Percentiles rank a stretch among this genome's conserved stretches.
Conservation (phyloP, 2,329 filamentous ascomycete species). For the Cadophora malorum region DNA sequence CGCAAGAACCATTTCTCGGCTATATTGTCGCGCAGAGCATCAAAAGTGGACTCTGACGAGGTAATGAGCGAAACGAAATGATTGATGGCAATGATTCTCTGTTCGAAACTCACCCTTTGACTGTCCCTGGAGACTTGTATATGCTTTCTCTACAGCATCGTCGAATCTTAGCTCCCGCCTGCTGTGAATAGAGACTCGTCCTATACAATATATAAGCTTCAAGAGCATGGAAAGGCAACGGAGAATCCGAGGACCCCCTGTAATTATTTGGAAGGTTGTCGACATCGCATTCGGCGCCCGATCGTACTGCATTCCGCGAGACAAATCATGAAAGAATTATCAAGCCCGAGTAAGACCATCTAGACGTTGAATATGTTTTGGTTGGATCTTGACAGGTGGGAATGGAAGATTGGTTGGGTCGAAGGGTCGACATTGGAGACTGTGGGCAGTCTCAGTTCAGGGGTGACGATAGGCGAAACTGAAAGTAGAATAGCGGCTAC, state of each 20-base stretch:
- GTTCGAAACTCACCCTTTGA: background rate
- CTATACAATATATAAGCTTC: background rate
- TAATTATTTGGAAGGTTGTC: background rate
- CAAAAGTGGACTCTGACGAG: background rate
- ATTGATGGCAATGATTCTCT: background rate
- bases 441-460: no score
- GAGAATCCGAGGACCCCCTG: background rate
- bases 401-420: no score
- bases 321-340: no score
- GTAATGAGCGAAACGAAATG: background rate
- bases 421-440: no score
- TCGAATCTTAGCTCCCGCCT: background rate
- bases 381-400: no score
- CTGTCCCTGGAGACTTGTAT: background rate
- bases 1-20: background rate
- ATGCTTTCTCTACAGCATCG: background rate
- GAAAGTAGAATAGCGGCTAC: no score
- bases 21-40: background rate
- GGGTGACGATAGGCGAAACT: no score
- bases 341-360: no score
- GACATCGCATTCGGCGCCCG: no score
- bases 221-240: background rate
- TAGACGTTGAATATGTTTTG: no score
- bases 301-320: no score
- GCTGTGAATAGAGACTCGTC: background rate